Conservation (phyloP, 306 rosid genomes). For the Sicyos edulis region DNA sequence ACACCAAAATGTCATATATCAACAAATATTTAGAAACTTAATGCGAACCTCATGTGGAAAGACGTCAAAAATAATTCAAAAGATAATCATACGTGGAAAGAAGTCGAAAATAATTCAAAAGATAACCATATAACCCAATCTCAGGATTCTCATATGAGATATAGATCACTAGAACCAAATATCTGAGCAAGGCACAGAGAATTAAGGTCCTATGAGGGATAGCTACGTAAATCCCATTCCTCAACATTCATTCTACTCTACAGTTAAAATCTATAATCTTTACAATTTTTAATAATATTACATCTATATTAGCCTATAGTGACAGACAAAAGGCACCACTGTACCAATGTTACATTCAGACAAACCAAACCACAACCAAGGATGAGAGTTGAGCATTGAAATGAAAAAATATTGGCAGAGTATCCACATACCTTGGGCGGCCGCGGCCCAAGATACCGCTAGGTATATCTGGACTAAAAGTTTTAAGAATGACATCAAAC, state of each 20-base stretch:
- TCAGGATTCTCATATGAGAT: not conserved
- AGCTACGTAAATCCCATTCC: not conserved
- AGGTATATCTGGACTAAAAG: conserved; percentile 68
- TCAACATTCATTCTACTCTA: not conserved
- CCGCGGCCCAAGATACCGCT: conserved; percentile 46
- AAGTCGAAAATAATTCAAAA: not conserved
- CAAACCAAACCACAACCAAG: not conserved
- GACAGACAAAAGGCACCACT: not conserved
- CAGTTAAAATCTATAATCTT: no score
- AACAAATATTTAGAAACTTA: not conserved
- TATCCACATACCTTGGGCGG: conserved; percentile 70
- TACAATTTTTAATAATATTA: not conserved
- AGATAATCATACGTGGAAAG: not conserved
- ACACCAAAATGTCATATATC: not conserved
- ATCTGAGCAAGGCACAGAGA: not conserved
- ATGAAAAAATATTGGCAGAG: not conserved
- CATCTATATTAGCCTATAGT: no score
- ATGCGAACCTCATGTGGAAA: not conserved
- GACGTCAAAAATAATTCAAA: not conserved
- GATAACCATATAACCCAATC: not conserved
- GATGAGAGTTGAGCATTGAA: not conserved
- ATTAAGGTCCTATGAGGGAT: not conserved
- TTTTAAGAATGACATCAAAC: conserved; percentile 70
- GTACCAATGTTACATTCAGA: not conserved
- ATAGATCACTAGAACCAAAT: not conserved